A percentile compares a stretch with the other conserved stretches of the same genome.
Conservation (phyloP, 129 eudicot genomes). For the Calendula officinalis region DNA sequence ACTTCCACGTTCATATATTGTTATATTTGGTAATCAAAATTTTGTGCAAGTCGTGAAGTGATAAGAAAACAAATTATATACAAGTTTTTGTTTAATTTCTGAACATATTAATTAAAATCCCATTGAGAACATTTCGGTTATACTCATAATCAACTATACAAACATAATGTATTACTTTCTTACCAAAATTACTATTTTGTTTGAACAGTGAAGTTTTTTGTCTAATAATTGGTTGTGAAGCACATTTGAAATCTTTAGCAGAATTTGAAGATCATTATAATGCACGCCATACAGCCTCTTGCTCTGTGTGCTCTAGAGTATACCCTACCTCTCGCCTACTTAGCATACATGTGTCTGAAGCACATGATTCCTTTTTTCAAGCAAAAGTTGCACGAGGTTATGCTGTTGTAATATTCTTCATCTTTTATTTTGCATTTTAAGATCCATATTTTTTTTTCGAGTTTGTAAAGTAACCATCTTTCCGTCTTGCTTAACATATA, state of each 20-base stretch:
- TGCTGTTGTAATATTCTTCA: slow-evolving; percentile 57
- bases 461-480: neutral
- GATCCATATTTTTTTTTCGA: neutral
- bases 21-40: neutral
- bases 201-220: slow-evolving; percentile 59
- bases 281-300: slow-evolving; percentile 84
- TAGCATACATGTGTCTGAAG: slow-evolving; percentile 87
- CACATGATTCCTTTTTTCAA: slow-evolving; percentile 90
- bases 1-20: no score
- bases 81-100: no score
- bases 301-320: slow-evolving; percentile 86
- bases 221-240: slow-evolving; percentile 88
- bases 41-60: neutral
- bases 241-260: slow-evolving; percentile 58
- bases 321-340: slow-evolving; percentile 93
- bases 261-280: slow-evolving; percentile 90
- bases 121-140: no score
- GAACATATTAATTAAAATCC: no score
- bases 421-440: neutral
- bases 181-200: slow-evolving; percentile 10
- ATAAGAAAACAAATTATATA: no score
- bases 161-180: no score
- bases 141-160: no score
- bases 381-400: slow-evolving; percentile 94
- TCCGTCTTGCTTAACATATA: no score